Evolutionary conservation across 2,329 filamentous ascomycete species (phyloP), one percentile per base, ranked within the genome.

Genomic region (Magnaporthiopsis incrustans): DNA sequence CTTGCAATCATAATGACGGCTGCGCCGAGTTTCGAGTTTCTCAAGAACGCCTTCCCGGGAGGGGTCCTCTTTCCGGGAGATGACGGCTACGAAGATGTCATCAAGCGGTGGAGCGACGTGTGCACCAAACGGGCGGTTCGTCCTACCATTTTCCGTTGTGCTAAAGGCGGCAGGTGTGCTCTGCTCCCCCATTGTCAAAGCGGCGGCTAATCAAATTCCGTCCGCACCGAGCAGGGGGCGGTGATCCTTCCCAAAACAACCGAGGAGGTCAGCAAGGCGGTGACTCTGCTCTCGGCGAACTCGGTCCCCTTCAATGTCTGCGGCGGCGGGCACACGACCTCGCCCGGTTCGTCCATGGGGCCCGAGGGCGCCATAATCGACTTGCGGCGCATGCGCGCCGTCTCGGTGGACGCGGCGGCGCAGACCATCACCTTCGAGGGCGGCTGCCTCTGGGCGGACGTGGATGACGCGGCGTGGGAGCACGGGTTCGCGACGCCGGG

Each of bases 401-500:
- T 86, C 5, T 73, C 70, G 0, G 80, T 87, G 25, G 77, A 86
- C 63, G 30, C 71, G 0, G 71, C 74, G 1, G 74, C 73, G 12
- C 74, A 78, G 66, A 81, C 77, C 1, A 76, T 85, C 63, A 76
- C 72, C 0, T 80, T 78, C 26, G 78, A 81, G 64, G 82, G 84
- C 32, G 83, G 84, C 10, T 78, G 79, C 58, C 69, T 77, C 2
- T 85, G 84, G 82, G 74, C 73, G 64, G 81, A 85, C 68, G 79
- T 87, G 15, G 84, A 87, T 67, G 72, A 76, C 7, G 79, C 79
- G 0, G 79, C 79, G 0, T 81, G 75, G 62, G 72, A 78, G 60
- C 73, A 83, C 68, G 78, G 78, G 0, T 77, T 88, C 3, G 85
- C 84, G 2, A 84, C 84, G 1, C 82, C 87, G 0, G 85, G 85